A percentile compares a stretch with the other conserved stretches of the same genome.
These are phyloP conservation scores for Saturnispora saitoi DNA, from an alignment of 805 yeast genomes.

Conservation along the genomic window DNA sequence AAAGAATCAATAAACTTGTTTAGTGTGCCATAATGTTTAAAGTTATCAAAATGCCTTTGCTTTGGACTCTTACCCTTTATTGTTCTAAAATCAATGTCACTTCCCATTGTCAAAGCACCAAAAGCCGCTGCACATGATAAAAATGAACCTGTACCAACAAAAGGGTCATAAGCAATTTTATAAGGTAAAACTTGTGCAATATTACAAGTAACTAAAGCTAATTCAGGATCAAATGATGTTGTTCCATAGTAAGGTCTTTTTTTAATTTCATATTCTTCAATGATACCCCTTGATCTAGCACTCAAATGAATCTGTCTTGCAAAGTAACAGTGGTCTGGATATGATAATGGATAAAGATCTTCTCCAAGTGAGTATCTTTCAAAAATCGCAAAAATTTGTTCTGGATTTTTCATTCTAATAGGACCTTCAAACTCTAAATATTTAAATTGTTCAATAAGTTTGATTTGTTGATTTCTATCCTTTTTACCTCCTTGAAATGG, in stretches of 20 bases:
- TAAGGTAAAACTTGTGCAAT: conserved; percentile 66
- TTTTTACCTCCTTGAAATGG: conserved; percentile 64
- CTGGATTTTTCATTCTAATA: conserved; percentile 70
- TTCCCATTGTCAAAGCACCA: conserved; percentile 75
- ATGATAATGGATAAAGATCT: conserved; percentile 32
- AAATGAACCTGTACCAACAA: conserved; percentile 95
- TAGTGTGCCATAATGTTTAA: conserved; percentile 59
- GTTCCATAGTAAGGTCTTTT: conserved; percentile 87
- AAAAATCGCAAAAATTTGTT: conserved; percentile 57
- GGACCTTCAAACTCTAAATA: conserved; percentile 70
- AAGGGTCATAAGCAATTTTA: conserved; percentile 80
- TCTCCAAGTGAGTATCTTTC: conserved; percentile 52
- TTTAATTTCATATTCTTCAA: conserved; percentile 75
- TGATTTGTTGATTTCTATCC: conserved; percentile 40
- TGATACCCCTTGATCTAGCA: conserved; percentile 49
- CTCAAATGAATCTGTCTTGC: conserved; percentile 63
- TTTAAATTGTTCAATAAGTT: conserved; percentile 61
- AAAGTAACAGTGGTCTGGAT: conserved; percentile 58
- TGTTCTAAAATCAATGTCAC: conserved; percentile 82
- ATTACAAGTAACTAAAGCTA: conserved; percentile 80
- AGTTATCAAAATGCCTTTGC: conserved; percentile 45
- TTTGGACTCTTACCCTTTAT: conserved; percentile 51
- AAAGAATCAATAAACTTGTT: conserved; percentile 60
- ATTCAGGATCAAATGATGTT: conserved; percentile 92
- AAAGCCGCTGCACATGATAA: conserved; percentile 78